phyloP scores from a whole-genome alignment of 129 eudicot species.

The Pulicaria dysenterica region DNA sequence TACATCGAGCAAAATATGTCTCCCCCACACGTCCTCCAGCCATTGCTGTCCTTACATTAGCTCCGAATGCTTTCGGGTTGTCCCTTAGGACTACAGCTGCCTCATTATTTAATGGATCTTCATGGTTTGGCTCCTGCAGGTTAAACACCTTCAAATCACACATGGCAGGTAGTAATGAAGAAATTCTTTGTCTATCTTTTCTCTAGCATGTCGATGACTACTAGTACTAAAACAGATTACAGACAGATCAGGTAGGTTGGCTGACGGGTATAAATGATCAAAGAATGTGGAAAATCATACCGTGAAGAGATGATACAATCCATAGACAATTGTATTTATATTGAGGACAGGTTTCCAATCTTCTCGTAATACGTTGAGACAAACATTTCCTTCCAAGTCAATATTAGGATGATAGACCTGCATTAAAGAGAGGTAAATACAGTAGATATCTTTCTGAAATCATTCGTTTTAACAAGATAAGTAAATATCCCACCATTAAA shows the following conservation, averaged over 20 bases:
- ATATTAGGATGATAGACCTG: slow-evolving; percentile 83
- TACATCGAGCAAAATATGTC: slow-evolving; percentile 36
- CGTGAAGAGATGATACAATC: slow-evolving; percentile 65
- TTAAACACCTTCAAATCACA: neutral
- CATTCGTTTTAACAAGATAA: neutral
- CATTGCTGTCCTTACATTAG: slow-evolving; percentile 59
- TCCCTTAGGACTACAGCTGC: slow-evolving; percentile 71
- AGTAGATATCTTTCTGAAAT: neutral
- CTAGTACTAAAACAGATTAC: neutral
- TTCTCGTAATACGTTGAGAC: slow-evolving; percentile 64
- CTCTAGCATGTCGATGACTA: no score
- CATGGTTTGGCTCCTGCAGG: slow-evolving; percentile 66
- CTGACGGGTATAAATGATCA: neutral
- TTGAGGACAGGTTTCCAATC: slow-evolving; percentile 81
- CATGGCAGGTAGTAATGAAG: neutral
- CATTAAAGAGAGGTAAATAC: neutral
- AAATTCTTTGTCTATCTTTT: neutral
- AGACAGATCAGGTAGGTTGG: neutral
- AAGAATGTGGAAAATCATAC: slow-evolving; percentile 31
- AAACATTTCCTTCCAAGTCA: slow-evolving; percentile 69
- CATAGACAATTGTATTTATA: slow-evolving; percentile 61
- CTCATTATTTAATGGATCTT: slow-evolving; percentile 69
- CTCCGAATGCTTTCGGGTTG: slow-evolving; percentile 48
- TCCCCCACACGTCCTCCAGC: slow-evolving; percentile 58
- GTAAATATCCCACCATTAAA: neutral